Base-by-base conservation (phyloP, 2,329 filamentous ascomycete species). In the Cryphonectria nitschkei region DNA sequence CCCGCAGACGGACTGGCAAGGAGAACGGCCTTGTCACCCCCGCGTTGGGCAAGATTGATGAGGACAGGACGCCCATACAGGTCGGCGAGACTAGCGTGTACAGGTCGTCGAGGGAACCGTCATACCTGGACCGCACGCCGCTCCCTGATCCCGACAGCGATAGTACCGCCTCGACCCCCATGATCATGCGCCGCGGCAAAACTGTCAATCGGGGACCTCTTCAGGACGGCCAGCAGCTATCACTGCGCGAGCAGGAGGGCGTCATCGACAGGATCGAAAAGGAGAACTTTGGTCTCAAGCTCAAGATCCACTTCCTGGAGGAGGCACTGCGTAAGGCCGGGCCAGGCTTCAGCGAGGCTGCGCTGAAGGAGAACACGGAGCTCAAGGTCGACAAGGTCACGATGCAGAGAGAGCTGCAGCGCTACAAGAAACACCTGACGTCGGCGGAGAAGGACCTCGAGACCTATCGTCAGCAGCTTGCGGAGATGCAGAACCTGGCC, bases 201-300 rank as follows among this genome's bases (percentile, higher is more conserved):
- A 91, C 90, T 0, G 64, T 50, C 1, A 65, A 63, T 16, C 58
- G 46, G 32, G 71, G 71, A 3, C 88, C 93, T 5, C 81, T 97
- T 52, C 91, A 95, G 73, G 92, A 96, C 76, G 94, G 94, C 29
- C 97, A 98, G 76, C 92, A 97, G 78, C 87, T 98, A 75, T 97
- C 96, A 1, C 82, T 99, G 70, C 91, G 94, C 73, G 96, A 99
- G 79, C 96, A 99, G 80, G 96, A 98, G 81, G 94, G 94, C 75
- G 92, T 96, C 75, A 95, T 99, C 76, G 93, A 98, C 82, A 93
- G 93, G 78, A 95, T 99, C 76, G 94, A 98, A 79, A 99, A 99
- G 84, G 96, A 98, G 78, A 99, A 99, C 78, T 99, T 98, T 79
- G 94, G 94, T 34, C 86, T 99, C 68, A 98, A 98, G 81, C 87